phyloP scores from a whole-genome alignment of 768 basidiomycete species.

The Suillus fuscotomentosus region DNA sequence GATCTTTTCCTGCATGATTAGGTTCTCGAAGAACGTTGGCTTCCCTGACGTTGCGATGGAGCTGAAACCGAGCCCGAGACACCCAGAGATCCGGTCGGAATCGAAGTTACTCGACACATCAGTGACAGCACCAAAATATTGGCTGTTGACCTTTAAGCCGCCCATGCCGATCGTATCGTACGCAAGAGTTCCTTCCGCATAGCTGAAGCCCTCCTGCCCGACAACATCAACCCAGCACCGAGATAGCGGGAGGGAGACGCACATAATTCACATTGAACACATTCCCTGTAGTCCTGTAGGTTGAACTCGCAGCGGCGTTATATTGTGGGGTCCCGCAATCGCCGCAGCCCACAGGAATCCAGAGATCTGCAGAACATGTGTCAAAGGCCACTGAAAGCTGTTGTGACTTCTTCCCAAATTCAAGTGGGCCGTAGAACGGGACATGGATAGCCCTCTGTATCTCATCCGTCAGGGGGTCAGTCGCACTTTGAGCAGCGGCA shows the following conservation, averaged over 20 bases:
- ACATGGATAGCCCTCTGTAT: conserved; percentile 39
- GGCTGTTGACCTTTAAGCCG: conserved; percentile 41
- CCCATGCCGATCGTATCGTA: conserved; percentile 52
- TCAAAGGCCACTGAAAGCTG: conserved; percentile 58
- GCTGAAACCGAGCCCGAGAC: conserved; percentile 63
- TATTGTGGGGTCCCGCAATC: conserved; percentile 41
- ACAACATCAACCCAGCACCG: neutral
- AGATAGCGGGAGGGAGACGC: conserved; percentile 10
- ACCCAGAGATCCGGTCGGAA: conserved; percentile 50
- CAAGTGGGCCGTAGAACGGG: conserved; percentile 43
- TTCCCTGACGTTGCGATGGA: conserved; percentile 44
- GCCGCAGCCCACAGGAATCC: conserved; percentile 44
- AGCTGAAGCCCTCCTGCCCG: conserved; percentile 47
- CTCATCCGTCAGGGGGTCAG: conserved; percentile 35
- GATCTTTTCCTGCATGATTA: conserved; percentile 43
- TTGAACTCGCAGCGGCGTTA: conserved; percentile 36
- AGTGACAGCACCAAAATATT: conserved; percentile 56
- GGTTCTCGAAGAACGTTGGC: conserved; percentile 65
- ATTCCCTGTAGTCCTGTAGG: conserved; percentile 33
- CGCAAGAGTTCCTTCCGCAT: conserved; percentile 47
- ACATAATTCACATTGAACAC: conserved; percentile 48
- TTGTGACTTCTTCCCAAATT: conserved; percentile 57
- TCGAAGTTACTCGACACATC: conserved; percentile 49
- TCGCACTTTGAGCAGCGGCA: conserved; percentile 2
- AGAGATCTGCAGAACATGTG: conserved; percentile 70